phyloP scores from a whole-genome alignment of 2,329 filamentous ascomycete genomes.

The Monilinia fructigena region DNA sequence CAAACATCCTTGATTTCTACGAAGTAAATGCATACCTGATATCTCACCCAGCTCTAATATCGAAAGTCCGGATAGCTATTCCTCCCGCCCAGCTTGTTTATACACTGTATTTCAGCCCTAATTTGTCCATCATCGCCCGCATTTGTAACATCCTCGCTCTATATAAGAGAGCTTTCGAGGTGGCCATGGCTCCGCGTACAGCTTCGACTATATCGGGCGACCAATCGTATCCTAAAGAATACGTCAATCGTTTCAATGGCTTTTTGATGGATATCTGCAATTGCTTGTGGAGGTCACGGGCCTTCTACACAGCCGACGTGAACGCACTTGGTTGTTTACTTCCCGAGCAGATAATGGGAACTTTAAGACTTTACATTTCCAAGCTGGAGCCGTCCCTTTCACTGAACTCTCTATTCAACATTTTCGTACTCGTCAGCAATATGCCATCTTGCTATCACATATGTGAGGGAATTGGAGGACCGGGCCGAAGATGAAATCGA shows the following conservation, averaged over 20 bases:
- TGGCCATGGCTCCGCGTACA: conserved; percentile 50
- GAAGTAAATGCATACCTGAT: conserved; percentile 58
- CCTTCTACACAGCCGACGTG: conserved; percentile 64
- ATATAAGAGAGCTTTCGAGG: conserved; percentile 75
- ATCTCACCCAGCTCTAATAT: conserved; percentile 50
- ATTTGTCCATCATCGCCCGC: conserved; percentile 62
- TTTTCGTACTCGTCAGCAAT: conserved; percentile 59
- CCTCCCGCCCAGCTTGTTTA: conserved; percentile 69
- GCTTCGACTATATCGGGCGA: conserved; percentile 29
- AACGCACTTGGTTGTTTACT: conserved; percentile 56
- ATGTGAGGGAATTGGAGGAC: conserved; percentile 58
- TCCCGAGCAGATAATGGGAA: conserved; percentile 45
- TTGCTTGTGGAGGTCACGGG: conserved; percentile 73
- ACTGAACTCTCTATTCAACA: conserved; percentile 53
- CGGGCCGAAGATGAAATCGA: conserved; percentile 46
- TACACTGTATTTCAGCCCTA: conserved; percentile 64
- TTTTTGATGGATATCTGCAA: conserved; percentile 88
- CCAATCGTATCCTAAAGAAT: conserved; percentile 53
- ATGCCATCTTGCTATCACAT: conserved; percentile 54
- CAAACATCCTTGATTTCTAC: conserved; percentile 68
- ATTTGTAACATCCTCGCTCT: conserved; percentile 66
- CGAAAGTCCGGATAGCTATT: conserved; percentile 63
- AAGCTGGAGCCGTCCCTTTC: conserved; percentile 49
- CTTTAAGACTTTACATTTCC: conserved; percentile 50
- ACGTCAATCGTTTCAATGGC: conserved; percentile 73